phyloP scores from a whole-genome alignment of 164 flowering plant genomes.

The Nymphaea colorata region DNA sequence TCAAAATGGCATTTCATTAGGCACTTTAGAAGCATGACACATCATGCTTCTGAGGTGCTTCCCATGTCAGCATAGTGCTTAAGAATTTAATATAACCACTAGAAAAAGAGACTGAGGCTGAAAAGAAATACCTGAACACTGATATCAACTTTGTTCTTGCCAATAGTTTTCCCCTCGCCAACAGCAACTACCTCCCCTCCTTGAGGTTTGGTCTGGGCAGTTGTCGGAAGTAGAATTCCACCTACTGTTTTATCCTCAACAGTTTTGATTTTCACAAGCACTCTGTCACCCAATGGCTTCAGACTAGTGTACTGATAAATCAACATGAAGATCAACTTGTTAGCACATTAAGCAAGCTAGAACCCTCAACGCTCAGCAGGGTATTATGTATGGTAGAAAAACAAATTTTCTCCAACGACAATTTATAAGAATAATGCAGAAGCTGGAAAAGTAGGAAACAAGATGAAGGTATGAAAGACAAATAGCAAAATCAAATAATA shows the following conservation, averaged over 20 bases:
- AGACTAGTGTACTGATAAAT: conserved; percentile 63
- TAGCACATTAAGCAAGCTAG: neutral
- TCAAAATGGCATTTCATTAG: no score
- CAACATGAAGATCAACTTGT: neutral
- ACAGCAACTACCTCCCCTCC: conserved; percentile 91
- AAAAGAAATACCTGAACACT: conserved; percentile 43
- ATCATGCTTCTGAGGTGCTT: no score
- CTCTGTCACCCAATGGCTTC: conserved; percentile 89
- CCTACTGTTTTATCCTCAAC: conserved; percentile 74
- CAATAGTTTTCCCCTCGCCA: conserved; percentile 84
- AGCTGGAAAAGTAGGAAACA: no score
- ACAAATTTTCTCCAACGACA: no score
- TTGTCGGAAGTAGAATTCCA: conserved; percentile 76
- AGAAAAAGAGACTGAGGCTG: neutral
- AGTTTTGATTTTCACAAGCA: conserved; percentile 60
- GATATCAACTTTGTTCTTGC: conserved; percentile 50
- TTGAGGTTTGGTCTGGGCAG: conserved; percentile 80
- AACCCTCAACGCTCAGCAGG: neutral
- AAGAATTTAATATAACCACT: no score
- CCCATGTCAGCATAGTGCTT: no score
- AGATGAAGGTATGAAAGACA: no score
- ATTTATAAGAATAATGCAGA: no score
- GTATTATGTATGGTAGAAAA: no score
- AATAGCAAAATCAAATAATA: no score
- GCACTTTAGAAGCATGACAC: no score